These are phyloP conservation scores for Hylodesmum podocarpum DNA, from an alignment of 306 rosid species.

Conservation along the genomic window DNA sequence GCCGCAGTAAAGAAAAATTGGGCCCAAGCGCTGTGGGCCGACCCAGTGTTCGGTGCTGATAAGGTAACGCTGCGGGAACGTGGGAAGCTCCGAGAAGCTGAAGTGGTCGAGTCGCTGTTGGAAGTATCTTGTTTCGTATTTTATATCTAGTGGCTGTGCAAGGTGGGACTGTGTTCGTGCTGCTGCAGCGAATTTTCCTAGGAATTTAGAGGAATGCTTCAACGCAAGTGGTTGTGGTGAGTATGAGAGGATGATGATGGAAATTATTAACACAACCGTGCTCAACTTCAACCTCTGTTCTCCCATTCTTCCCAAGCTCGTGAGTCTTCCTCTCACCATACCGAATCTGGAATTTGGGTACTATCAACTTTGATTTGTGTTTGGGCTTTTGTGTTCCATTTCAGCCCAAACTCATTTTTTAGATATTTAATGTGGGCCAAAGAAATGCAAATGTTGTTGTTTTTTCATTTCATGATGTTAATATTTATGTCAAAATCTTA, in stretches of 20 bases:
- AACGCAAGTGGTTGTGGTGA: constrained; percentile 29
- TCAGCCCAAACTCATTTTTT: background rate
- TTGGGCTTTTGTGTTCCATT: background rate
- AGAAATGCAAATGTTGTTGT: background rate
- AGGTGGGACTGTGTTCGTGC: background rate
- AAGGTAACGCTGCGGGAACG: constrained; percentile 75
- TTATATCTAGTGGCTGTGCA: background rate
- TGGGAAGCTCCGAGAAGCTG: constrained; percentile 59
- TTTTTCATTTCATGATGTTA: too few relatives aligned
- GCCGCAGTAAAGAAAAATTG: constrained; percentile 88
- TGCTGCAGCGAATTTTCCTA: constrained; percentile 44
- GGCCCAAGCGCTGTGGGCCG: constrained; percentile 51
- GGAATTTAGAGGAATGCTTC: constrained; percentile 46
- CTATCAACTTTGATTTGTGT: background rate
- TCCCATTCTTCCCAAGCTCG: constrained; percentile 26
- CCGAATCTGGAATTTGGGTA: background rate
- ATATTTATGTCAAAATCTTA: too few relatives aligned
- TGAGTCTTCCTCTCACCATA: background rate
- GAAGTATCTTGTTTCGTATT: constrained; percentile 64
- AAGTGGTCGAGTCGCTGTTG: constrained; percentile 83
- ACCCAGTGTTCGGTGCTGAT: constrained; percentile 72
- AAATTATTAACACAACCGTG: background rate
- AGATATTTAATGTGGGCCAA: background rate
- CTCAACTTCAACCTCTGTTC: background rate
- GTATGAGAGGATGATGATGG: background rate